phyloP scores from a whole-genome alignment of 306 rosid genomes.

The Cicer yamashitae region DNA sequence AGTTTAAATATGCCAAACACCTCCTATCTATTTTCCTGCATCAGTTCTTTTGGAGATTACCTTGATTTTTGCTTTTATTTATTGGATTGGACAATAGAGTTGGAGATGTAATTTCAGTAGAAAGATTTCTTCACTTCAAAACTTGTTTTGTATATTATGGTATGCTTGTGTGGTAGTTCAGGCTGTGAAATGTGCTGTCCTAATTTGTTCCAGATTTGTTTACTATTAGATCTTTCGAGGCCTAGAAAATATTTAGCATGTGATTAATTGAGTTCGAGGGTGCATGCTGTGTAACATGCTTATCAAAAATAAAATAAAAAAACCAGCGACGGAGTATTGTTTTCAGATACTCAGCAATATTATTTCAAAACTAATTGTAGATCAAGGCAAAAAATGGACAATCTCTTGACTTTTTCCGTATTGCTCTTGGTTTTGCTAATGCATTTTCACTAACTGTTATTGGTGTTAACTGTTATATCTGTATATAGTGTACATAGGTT shows the following conservation, averaged over 20 bases:
- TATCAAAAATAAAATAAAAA: too few species aligned
- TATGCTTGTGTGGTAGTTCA: too few species aligned
- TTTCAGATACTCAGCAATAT: too few species aligned
- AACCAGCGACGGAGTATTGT: too few species aligned
- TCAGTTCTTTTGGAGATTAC: slow-evolving; percentile 18
- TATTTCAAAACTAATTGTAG: too few species aligned
- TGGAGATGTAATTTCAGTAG: not conserved
- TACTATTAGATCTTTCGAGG: not conserved
- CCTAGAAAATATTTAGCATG: too few species aligned
- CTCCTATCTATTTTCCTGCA: slow-evolving; percentile 10
- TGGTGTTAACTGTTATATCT: not conserved
- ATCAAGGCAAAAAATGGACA: not conserved
- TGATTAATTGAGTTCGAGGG: too few species aligned
- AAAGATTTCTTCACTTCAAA: too few species aligned
- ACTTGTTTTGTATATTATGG: too few species aligned
- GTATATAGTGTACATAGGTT: not conserved
- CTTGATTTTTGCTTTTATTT: not conserved
- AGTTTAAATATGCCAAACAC: slow-evolving; percentile 10
- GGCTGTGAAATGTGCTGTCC: too few species aligned
- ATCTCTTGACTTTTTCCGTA: not conserved
- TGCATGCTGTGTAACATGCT: too few species aligned
- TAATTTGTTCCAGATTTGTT: not conserved
- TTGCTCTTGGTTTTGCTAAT: not conserved
- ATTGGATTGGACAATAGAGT: not conserved
- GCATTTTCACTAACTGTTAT: too few species aligned